Percentiles rank a stretch among this genome's conserved stretches.
Conservation (phyloP, 495 filamentous ascomycete genomes). For the Penicillium turbatum region DNA sequence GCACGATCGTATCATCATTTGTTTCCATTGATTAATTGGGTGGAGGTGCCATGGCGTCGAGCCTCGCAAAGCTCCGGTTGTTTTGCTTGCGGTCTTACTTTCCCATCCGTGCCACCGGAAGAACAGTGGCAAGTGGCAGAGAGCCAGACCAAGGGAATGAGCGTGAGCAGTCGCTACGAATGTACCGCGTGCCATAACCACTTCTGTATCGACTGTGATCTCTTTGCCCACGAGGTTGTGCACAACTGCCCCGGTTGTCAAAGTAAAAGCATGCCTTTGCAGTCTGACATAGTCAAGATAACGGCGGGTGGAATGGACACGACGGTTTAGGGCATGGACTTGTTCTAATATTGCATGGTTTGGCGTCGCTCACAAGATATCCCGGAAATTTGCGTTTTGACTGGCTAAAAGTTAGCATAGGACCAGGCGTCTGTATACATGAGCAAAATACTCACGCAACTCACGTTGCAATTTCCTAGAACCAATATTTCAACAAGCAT, state of each 20-base stretch:
- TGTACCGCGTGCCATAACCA: slow-evolving; percentile 79
- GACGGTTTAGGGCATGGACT: slow-evolving; percentile 12
- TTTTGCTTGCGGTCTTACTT: slow-evolving; percentile 49
- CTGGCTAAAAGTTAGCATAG: not conserved
- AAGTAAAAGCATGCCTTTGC: slow-evolving; percentile 39
- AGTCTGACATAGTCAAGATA: not conserved
- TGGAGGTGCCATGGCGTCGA: slow-evolving; percentile 77
- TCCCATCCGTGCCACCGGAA: slow-evolving; percentile 45
- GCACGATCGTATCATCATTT: slow-evolving; percentile 94
- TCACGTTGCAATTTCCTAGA: too few relatives aligned
- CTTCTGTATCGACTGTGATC: slow-evolving; percentile 97
- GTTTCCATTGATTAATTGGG: slow-evolving; percentile 88
- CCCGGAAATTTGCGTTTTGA: not conserved
- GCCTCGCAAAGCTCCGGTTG: slow-evolving; percentile 47
- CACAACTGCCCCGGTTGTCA: slow-evolving; percentile 97
- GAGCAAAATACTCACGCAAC: not conserved
- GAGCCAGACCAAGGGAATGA: slow-evolving; percentile 56
- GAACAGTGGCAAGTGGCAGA: slow-evolving; percentile 36
- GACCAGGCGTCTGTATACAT: not conserved
- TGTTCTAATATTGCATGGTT: slow-evolving; percentile 17
- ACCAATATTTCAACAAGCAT: too few relatives aligned
- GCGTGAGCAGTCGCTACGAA: slow-evolving; percentile 81
- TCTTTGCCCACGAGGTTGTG: slow-evolving; percentile 86
- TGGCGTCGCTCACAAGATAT: slow-evolving; percentile 14
- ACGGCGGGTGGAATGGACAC: slow-evolving; percentile 33